Evolutionary conservation across 2,329 filamentous ascomycete genomes (phyloP), one percentile per base, ranked within the genome.

Genomic region (Aspergillus quadricinctus): DNA sequence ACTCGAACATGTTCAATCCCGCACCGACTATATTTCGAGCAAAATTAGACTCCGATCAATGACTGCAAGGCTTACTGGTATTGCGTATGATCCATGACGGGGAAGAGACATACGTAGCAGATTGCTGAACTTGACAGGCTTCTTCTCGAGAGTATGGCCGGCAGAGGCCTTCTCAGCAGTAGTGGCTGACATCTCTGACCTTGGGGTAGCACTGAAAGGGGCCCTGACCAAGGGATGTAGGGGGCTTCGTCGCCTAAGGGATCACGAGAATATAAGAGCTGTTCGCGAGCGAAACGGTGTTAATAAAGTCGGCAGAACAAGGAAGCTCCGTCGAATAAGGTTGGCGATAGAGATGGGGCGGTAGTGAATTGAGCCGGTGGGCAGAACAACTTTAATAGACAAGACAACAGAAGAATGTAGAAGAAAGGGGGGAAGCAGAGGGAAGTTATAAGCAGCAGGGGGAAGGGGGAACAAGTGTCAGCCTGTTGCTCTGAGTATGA

Each of bases 61-160:
- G 27, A 31, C 14, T 19, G 50, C 10, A 45, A 11, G 49, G 21
- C 28, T 29, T 48, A n/a, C n/a, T 43, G 40, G 40, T 21, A n/a
- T 43, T 21, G 40, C 8, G 4, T 19, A 21, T 43, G n/a, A 23
- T 21, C 9, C 35, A n/a, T 29, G 40, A n/a, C 25, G 19, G 27
- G 35, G 37, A 31, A 48, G 10, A 40, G 40, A 80, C 81, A 73
- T 72, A 84, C 81, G 86, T 72, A 99, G 82, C 84, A 99, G 78
- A 81, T 99, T 99, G 82, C 92, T 96, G 84, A 97, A 97, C 86
- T 97, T 97, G 85, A 99, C 85, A 66, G 94, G 94, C 86, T 97
- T 97, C 89, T 97, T 97, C 88, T 97, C 92, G 75, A 95, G 81
- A 77, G 76, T 79, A 75, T 80, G 76, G 74, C 79, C 78, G 43